These are phyloP conservation scores for Pluteus cervinus DNA, from an alignment of 768 basidiomycete genomes.

Conservation along the genomic window DNA sequence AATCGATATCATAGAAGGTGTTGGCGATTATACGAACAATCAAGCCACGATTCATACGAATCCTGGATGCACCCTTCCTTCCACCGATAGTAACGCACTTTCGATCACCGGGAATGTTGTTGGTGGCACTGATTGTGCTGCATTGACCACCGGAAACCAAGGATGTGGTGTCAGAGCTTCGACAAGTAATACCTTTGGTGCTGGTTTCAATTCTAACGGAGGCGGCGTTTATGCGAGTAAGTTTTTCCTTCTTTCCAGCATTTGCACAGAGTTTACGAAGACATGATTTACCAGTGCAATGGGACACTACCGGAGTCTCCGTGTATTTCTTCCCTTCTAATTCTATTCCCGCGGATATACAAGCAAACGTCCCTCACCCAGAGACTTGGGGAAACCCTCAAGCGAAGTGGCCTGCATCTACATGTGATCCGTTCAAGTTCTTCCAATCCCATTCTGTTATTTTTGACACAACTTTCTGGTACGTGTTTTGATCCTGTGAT, in stretches of 20 bases:
- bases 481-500: conserved; percentile 16
- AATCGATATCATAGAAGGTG: conserved; percentile 83
- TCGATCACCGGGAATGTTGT: conserved; percentile 61
- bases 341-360: conserved; percentile 73
- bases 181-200: conserved; percentile 65
- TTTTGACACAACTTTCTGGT: conserved; percentile 86
- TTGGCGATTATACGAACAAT: conserved; percentile 74
- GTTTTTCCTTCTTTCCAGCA: conserved; percentile 22
- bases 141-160: conserved; percentile 60
- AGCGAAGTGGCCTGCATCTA: conserved; percentile 72
- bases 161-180: conserved; percentile 77
- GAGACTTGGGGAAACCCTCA: conserved; percentile 69
- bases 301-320: conserved; percentile 70
- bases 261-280: background rate
- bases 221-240: conserved; percentile 90
- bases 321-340: conserved; percentile 79
- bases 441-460: conserved; percentile 75
- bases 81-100: conserved; percentile 37
- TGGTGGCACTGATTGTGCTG: conserved; percentile 67
- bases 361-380: conserved; percentile 66
- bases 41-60: conserved; percentile 81
- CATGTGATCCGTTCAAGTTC: conserved; percentile 73
- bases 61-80: conserved; percentile 60
- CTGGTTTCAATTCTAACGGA: conserved; percentile 75
- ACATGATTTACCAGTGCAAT: conserved; percentile 50